Evolutionary conservation across 768 basidiomycete species (phyloP).

Genomic region (Hericium coralloides): DNA sequence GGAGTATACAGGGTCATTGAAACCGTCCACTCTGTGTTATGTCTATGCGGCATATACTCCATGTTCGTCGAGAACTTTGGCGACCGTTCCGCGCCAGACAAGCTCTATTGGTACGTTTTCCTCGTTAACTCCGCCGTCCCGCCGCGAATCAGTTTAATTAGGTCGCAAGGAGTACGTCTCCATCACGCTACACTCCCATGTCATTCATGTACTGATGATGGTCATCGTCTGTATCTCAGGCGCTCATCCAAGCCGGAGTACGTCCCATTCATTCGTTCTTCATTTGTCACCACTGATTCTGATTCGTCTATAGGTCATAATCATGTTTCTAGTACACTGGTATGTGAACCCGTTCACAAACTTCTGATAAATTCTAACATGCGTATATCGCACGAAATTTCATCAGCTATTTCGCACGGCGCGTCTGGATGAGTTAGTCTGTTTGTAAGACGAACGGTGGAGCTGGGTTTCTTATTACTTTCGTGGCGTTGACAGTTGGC

Average conservation of each 20-base stretch:
- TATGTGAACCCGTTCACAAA: background rate
- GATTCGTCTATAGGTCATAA: background rate
- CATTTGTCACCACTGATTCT: background rate
- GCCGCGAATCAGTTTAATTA: background rate
- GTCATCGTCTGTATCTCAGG: background rate
- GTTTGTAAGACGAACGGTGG: too few relatives aligned
- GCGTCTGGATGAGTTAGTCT: background rate
- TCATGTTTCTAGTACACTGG: conserved; percentile 1
- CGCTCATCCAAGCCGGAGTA: background rate
- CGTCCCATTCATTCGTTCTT: background rate
- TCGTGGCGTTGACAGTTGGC: background rate
- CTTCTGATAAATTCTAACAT: background rate
- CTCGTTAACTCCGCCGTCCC: background rate
- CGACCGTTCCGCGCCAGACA: background rate
- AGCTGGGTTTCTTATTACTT: too few relatives aligned
- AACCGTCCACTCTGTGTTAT: background rate
- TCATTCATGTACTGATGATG: background rate
- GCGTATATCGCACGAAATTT: background rate
- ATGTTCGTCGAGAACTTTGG: background rate
- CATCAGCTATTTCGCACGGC: background rate
- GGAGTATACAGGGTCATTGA: background rate
- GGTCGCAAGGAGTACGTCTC: background rate
- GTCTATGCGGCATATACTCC: background rate
- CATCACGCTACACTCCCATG: background rate
- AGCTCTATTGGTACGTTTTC: background rate